These are phyloP conservation scores for Cryptococcus floricola DNA, from an alignment of 1,284 basidiomycete species.

Conservation along the genomic window DNA sequence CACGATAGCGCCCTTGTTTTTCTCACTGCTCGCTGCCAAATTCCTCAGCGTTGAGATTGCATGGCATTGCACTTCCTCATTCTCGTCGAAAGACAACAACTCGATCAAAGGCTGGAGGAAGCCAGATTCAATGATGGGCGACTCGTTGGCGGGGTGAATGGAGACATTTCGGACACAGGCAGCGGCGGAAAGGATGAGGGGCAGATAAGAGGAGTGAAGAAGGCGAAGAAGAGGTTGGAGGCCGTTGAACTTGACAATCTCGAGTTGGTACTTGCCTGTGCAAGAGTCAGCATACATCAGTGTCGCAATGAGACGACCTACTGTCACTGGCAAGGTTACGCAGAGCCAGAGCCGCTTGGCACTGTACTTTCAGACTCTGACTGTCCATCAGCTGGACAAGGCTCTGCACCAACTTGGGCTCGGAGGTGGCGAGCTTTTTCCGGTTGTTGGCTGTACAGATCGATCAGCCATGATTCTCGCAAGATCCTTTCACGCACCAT, in stretches of 20 bases:
- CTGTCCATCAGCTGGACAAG: constrained; percentile 97
- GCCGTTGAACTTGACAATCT: constrained; percentile 96
- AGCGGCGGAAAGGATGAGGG: constrained; percentile 96
- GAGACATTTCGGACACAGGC: constrained; percentile 99
- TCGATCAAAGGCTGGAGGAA: constrained; percentile 96
- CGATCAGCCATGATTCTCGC: not conserved
- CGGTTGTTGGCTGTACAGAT: constrained; percentile 66
- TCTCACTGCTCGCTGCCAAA: constrained; percentile 92
- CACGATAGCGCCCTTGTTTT: constrained; percentile 98
- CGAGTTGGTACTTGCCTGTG: constrained; percentile 95
- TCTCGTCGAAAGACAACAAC: constrained; percentile 93
- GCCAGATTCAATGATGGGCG: constrained; percentile 97
- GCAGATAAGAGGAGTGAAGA: constrained; percentile 93
- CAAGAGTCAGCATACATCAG: not conserved
- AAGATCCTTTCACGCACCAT: constrained; percentile 57
- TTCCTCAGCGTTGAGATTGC: constrained; percentile 98
- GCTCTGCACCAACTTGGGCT: constrained; percentile 92
- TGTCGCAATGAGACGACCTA: constrained; percentile 44
- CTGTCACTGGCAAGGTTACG: constrained; percentile 97
- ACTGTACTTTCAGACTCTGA: constrained; percentile 95
- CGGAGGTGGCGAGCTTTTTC: constrained; percentile 90
- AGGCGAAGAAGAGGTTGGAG: constrained; percentile 88
- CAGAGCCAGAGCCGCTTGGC: constrained; percentile 93
- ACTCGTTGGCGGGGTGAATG: constrained; percentile 97
- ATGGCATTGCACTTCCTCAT: constrained; percentile 99